These are phyloP conservation scores for Peronospora belbahrii DNA, from an alignment of 352 stramenopile species.

Conservation along the genomic window DNA sequence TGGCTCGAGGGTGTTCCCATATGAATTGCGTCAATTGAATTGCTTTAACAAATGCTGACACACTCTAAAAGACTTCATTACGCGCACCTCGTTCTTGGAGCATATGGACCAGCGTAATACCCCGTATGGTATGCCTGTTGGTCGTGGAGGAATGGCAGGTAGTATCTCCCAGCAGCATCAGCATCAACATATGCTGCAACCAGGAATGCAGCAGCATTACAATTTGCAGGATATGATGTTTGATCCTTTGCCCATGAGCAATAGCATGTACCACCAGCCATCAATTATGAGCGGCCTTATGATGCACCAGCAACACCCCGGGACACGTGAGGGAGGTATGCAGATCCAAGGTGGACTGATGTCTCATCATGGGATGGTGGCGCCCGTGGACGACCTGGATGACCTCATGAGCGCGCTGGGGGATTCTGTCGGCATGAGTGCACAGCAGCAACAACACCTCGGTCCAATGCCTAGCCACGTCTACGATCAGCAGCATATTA, in stretches of 20 bases:
- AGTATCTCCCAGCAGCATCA: conserved; percentile 32
- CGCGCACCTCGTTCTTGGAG: conserved; percentile 1
- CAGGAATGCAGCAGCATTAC: conserved; percentile 36
- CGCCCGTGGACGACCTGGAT: conserved; percentile 60
- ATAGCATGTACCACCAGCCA: conserved; percentile 46
- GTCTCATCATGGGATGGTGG: conserved; percentile 43
- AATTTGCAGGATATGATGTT: conserved; percentile 73
- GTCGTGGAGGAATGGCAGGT: conserved; percentile 31
- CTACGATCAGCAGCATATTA: conserved; percentile 56
- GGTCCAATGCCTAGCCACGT: conserved; percentile 44
- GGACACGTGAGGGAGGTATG: conserved; percentile 32
- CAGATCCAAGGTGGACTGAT: conserved; percentile 24
- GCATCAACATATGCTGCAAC: conserved; percentile 16
- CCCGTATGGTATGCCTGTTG: conserved; percentile 46
- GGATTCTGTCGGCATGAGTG: conserved; percentile 30
- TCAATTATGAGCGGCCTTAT: conserved; percentile 14
- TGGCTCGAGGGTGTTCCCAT: conserved; percentile 4
- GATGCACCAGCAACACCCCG: conserved; percentile 37
- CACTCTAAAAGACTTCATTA: neutral
- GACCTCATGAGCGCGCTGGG: conserved; percentile 58
- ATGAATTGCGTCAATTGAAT: conserved; percentile 16
- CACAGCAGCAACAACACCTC: conserved; percentile 41
- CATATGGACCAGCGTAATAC: conserved; percentile 66
- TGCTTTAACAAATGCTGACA: no score
- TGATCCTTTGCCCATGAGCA: conserved; percentile 56